Conservation (phyloP, 2,329 filamentous ascomycete genomes). For the Neodidymelliopsis sp. region DNA sequence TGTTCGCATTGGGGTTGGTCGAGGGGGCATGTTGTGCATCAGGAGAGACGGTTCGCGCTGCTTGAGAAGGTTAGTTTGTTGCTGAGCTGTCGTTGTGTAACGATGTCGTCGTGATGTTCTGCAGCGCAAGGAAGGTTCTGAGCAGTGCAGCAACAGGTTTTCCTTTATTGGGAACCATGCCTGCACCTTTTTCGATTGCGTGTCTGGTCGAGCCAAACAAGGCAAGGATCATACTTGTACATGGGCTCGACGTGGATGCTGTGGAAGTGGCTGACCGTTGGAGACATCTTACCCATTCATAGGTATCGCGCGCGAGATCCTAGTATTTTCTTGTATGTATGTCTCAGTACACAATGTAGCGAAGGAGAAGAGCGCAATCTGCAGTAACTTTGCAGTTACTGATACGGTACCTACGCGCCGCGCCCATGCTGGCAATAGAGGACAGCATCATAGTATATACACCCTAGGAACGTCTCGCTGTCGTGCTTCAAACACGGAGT, state of each 20-base stretch:
- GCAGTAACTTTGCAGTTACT: slow-evolving; percentile 15
- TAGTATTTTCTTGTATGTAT: slow-evolving; percentile 3
- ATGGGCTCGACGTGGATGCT: slow-evolving; percentile 8
- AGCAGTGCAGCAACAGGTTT: slow-evolving; percentile 13
- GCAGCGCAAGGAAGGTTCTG: slow-evolving; percentile 20
- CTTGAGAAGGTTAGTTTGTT: slow-evolving; percentile 17
- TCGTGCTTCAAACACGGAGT: slow-evolving; percentile 28
- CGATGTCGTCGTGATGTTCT: slow-evolving; percentile 17
- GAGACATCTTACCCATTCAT: slow-evolving; percentile 7
- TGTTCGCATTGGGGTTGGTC: slow-evolving; percentile 32
- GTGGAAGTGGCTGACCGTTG: slow-evolving; percentile 26
- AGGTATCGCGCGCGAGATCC: slow-evolving; percentile 1
- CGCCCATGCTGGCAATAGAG: slow-evolving; percentile 7
- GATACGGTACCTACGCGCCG: neutral
- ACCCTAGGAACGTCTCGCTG: slow-evolving; percentile 22
- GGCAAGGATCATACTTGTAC: slow-evolving; percentile 10
- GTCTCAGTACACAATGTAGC: neutral
- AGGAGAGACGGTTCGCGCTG: slow-evolving; percentile 13
- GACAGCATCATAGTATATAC: slow-evolving; percentile 20
- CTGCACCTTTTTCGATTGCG: slow-evolving; percentile 5
- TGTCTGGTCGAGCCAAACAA: neutral
- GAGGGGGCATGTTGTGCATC: slow-evolving; percentile 22
- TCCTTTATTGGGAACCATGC: slow-evolving; percentile 1
- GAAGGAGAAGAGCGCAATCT: slow-evolving; percentile 37
- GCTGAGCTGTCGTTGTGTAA: slow-evolving; percentile 28